Evolutionary conservation across 306 rosid genomes (phyloP), one percentile per base, ranked within the genome.

Genomic region (Prunus mume): DNA sequence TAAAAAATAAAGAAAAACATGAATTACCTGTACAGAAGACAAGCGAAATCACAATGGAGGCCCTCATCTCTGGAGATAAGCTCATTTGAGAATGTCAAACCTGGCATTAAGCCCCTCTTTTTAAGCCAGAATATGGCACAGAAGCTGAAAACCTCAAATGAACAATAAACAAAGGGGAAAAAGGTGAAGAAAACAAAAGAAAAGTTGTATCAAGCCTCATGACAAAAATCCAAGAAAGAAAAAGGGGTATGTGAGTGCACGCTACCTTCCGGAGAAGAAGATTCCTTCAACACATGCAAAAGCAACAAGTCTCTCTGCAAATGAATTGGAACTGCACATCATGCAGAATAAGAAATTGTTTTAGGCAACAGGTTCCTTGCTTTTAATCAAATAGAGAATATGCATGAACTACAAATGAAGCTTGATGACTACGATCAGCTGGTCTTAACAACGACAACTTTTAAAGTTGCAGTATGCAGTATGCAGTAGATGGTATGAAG

Each of bases 101-200:
- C 98, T 0, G 93, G 98, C 97, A 91, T 91, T 80, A 90, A 27
- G 76, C 92, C 96, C 72, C 98, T 89, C 85, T 91, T 93, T 77
- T 93, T 91, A 66, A 93, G 92, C 98, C 98, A 93, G 78, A 93
- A 93, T 80, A 93, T 93, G 88, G 98, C 91, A 82, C 97, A 93
- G 85, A 93, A 93, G 84, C 98, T 93, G 88, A 86, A 73, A 73
- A 47, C 72, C 69, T 47, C 60, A 83, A 60, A 81, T 46, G 69
- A 52, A 66, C 67, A 79, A 71, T 58, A 81, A 56, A 50, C 17
- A 56, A 4, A 27, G 24, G 9, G 32, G 22, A 4, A 71, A 27
- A 32, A 9, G 52, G 30, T 14, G 12, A 45, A 2, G 5, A 46
- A 18, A 57, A 19, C 3, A 22, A 56, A 72, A 56, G 13, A 57